phyloP scores from a whole-genome alignment of 2,329 filamentous ascomycete genomes.

The Cladosporium sp. region DNA sequence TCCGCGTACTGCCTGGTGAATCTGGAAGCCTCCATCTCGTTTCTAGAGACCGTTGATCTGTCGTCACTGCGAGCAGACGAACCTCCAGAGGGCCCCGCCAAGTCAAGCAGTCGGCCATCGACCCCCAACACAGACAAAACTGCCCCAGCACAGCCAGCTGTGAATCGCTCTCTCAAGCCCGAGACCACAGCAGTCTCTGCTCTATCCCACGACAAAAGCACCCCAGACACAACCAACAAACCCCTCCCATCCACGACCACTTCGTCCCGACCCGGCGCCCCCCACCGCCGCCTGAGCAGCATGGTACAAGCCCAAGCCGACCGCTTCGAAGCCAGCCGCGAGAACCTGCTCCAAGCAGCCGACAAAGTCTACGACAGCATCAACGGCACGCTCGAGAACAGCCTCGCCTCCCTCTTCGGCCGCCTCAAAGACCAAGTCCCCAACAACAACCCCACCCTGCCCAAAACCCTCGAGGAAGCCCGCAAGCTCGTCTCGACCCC shows the following conservation, averaged over 20 bases:
- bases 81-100: constrained; percentile 58
- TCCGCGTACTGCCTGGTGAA: constrained; percentile 95
- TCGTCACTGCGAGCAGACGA: constrained; percentile 81
- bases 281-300: constrained; percentile 74
- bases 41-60: constrained; percentile 90
- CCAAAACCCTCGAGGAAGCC: constrained; percentile 89
- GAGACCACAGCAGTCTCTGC: constrained; percentile 24
- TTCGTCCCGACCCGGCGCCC: constrained; percentile 41
- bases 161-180: constrained; percentile 28
- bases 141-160: constrained; percentile 29
- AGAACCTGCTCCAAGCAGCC: constrained; percentile 66
- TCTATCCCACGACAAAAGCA: constrained; percentile 22
- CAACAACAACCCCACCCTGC: constrained; percentile 51
- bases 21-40: constrained; percentile 87
- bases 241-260: constrained; percentile 27
- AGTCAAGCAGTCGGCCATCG: constrained; percentile 43
- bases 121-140: constrained; percentile 38
- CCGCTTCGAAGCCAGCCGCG: constrained; percentile 70
- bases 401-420: constrained; percentile 88
- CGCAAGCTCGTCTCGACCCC: constrained; percentile 75
- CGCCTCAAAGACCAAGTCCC: constrained; percentile 66
- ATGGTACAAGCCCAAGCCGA: constrained; percentile 79
- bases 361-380: constrained; percentile 92
- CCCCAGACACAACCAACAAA: constrained; percentile 15
- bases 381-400: constrained; percentile 80